A percentile compares a stretch with the other conserved stretches of the same genome.
These are phyloP conservation scores for Penicillium sp. DNA, from an alignment of 2,329 filamentous ascomycete species.

Conservation along the genomic window DNA sequence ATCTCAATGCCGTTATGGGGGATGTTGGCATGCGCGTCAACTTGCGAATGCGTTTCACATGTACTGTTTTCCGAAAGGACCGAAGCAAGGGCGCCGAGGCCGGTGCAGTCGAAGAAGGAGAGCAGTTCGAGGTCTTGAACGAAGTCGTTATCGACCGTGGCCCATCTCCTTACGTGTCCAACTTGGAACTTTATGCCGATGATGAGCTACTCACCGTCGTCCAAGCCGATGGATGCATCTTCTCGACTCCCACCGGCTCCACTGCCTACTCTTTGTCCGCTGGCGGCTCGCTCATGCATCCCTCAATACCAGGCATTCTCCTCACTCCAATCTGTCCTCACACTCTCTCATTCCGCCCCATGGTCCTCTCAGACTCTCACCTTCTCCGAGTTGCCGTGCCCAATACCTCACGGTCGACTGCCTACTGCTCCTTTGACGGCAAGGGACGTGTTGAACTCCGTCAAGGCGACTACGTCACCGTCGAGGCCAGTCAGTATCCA, in stretches of 20 bases:
- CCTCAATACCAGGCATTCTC: slow-evolving; percentile 93
- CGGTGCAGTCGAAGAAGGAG: slow-evolving; percentile 74
- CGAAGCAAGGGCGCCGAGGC: slow-evolving; percentile 45
- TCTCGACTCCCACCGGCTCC: slow-evolving; percentile 90
- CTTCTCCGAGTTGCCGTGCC: slow-evolving; percentile 87
- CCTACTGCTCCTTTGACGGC: slow-evolving; percentile 96
- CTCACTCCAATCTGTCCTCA: slow-evolving; percentile 97
- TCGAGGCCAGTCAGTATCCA: slow-evolving; percentile 92
- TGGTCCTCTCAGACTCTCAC: slow-evolving; percentile 95
- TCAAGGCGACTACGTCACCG: slow-evolving; percentile 92
- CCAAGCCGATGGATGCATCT: slow-evolving; percentile 95
- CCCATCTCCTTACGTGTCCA: slow-evolving; percentile 93
- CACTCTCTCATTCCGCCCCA: slow-evolving; percentile 92
- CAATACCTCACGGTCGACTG: slow-evolving; percentile 78
- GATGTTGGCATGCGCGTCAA: slow-evolving; percentile 96
- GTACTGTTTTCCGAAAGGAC: slow-evolving; percentile 82
- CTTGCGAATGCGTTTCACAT: slow-evolving; percentile 97
- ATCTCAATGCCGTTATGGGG: slow-evolving; percentile 87
- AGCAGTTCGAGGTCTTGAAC: slow-evolving; percentile 97
- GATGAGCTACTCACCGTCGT: slow-evolving; percentile 93
- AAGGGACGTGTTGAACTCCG: slow-evolving; percentile 92
- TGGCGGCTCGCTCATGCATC: slow-evolving; percentile 91
- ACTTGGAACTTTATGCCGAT: slow-evolving; percentile 93
- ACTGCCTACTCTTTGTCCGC: slow-evolving; percentile 96
- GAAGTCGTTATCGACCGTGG: slow-evolving; percentile 98